Percentiles rank a stretch among this genome's conserved stretches.
Evolutionary conservation across 495 filamentous ascomycete genomes (phyloP).

Genomic region (Paragyromitra xinjiangensis): DNA sequence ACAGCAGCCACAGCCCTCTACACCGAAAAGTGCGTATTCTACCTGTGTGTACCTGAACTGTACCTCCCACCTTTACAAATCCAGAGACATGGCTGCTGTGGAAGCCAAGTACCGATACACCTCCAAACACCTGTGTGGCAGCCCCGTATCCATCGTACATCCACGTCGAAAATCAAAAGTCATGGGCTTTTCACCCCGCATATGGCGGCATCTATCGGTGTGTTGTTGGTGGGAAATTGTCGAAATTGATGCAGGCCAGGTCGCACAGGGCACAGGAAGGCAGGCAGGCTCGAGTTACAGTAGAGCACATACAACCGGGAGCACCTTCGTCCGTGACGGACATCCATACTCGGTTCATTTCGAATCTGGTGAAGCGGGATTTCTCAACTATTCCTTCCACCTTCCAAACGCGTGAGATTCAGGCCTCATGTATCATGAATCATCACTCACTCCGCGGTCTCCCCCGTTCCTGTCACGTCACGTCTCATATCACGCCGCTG

Average conservation of each 20-base stretch:
- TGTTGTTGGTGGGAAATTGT: constrained; percentile 37
- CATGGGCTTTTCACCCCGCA: constrained; percentile 43
- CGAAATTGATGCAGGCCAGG: constrained; percentile 43
- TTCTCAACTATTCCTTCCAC: constrained; percentile 26
- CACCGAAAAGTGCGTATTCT: not conserved
- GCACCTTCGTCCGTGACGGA: constrained; percentile 24
- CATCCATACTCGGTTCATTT: constrained; percentile 41
- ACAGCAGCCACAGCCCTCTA: not conserved
- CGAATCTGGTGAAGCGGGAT: constrained; percentile 22
- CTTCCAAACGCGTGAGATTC: constrained; percentile 29
- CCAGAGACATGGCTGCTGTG: constrained; percentile 9
- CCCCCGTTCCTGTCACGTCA: constrained; percentile 10
- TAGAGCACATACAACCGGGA: constrained; percentile 38
- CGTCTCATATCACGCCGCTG: constrained; percentile 32
- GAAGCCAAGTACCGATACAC: not conserved
- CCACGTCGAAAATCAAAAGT: constrained; percentile 16
- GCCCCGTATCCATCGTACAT: constrained; percentile 1
- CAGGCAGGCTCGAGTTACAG: constrained; percentile 31
- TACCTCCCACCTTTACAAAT: constrained; percentile 13
- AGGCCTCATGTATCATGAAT: constrained; percentile 32
- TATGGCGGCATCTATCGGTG: constrained; percentile 39
- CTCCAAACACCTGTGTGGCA: not conserved
- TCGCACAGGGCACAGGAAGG: constrained; percentile 46
- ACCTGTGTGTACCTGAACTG: constrained; percentile 17
- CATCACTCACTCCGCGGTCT: constrained; percentile 43